Evolutionary conservation across 2,329 filamentous ascomycete species (phyloP), one percentile per base, ranked within the genome.

Genomic region (Remersonia thermophila): DNA sequence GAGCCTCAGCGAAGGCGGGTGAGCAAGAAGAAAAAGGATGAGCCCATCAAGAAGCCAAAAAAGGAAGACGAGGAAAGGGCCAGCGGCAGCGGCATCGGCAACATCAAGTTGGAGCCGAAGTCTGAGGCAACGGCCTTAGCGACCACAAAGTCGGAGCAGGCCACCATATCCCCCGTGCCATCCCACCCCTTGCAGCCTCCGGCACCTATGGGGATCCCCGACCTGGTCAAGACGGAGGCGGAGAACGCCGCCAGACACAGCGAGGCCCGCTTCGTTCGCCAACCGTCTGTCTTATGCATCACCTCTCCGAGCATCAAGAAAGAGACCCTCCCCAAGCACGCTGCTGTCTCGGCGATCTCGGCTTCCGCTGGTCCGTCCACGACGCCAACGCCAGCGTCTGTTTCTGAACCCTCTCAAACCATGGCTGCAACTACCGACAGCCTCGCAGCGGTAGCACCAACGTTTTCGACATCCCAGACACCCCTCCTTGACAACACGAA

Each of bases 1-100:
- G 62, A 69, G 47, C 63, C 69, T 8, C 61, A 65, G 42, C 65
- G 61, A 49, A 61, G 67, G 17, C 57, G 60, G 29, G 59, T 70
- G 20, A 55, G 61, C 23, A 75, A 74, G 52, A 52, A 56, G 16
- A 65, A 60, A 48, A 64, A 60, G 42, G 55, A 57, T 3, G 33
- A 49, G 15, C 20, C 20, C 9, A 58, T 54, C 23, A 42, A 49
- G 23, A 67, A 33, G 27, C 33, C 46, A 9, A 46, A 52, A 20
- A 39, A 37, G 25, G 43, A 46, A 4, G 33, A 36, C n/a, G 32
- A 31, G 4, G 14, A 36, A n/a, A 15, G 16, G 5, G 18, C 18
- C 10, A 38, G 23, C 29, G 36, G 35, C 26, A 37, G 30, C 33
- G 34, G 33, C 10, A 36, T 30, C 29, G 35, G 30, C 20, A 40